Base-by-base conservation (phyloP, 2,329 filamentous ascomycete genomes). In the Penicillium nordicum region DNA sequence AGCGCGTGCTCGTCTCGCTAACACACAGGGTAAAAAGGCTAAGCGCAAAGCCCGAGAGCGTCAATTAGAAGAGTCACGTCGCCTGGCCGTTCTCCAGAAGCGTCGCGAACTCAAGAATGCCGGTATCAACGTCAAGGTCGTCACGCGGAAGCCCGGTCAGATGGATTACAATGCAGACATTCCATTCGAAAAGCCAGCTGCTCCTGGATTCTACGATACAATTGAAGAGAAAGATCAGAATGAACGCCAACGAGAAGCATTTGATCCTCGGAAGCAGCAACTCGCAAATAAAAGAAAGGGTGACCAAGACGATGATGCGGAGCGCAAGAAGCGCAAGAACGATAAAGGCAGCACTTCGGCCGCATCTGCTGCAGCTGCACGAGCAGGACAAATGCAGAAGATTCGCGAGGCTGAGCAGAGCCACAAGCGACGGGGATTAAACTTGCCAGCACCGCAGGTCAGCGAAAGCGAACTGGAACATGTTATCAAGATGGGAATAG, bases 101-200 rank as follows among this genome's bases (percentile, higher is more conserved):
- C 86, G 94, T 38, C 86, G 94, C 65, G 94, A 99, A 77, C 84
- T 99, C 63, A 99, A 99, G 79, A 95, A 92, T 71, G 92, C 94
- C 1, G 94, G 94, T 46, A 97, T 99, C 77, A 99, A 99, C 74
- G 92, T 97, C 79, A 99, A 97, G 76, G 87, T 97, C 55, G 86
- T 87, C 3, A 94, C 89, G 14, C 86, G 89, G 58, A 97, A 97
- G 79, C 87, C 91, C 79, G 94, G 94, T 0, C 88, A 97, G 78
- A 99, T 99, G 91, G 94, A 99, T 75, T 99, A 99, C 80, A 99
- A 99, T 75, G 94, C 94, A 67, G 94, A 99, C 67, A 96, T 99
- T 63, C 94, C 94, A 0, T 97, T 99, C 63, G 94, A 99, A 74
- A 97, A 94, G 75, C 89, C 90, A 62, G 88, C 94, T 0, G 88